phyloP scores from a whole-genome alignment of 1,284 basidiomycete genomes.

The Athelia sp. region DNA sequence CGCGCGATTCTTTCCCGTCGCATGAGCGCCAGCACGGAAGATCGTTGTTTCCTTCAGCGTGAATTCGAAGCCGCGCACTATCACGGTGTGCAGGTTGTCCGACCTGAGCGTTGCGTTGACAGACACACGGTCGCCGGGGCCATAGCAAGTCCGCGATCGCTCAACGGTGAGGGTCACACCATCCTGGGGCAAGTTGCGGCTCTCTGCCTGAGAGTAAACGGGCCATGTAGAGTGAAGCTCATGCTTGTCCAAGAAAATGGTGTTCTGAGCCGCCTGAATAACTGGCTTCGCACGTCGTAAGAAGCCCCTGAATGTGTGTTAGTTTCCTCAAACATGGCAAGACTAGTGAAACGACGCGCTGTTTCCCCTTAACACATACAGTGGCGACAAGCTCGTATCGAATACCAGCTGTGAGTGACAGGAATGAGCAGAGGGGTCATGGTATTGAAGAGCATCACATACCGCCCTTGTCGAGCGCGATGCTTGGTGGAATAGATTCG shows the following conservation, averaged over 20 bases:
- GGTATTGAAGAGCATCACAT: constrained; percentile 13
- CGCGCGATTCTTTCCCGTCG: constrained; percentile 47
- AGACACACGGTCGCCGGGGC: constrained; percentile 76
- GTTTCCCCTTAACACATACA: constrained; percentile 79
- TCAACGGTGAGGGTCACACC: constrained; percentile 73
- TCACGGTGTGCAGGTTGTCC: constrained; percentile 55
- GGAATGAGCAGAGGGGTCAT: constrained; percentile 7
- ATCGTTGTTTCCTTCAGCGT: constrained; percentile 70
- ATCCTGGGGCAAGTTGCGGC: constrained; percentile 58
- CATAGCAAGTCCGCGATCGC: constrained; percentile 71
- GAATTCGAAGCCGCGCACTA: constrained; percentile 78
- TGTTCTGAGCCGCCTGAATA: constrained; percentile 53
- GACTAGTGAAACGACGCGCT: constrained; percentile 34
- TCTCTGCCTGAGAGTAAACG: constrained; percentile 75
- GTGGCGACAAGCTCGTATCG: constrained; percentile 83
- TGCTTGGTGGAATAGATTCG: constrained; percentile 77
- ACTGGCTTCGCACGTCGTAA: constrained; percentile 67
- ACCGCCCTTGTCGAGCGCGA: constrained; percentile 71
- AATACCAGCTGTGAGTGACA: constrained; percentile 53
- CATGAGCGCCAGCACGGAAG: constrained; percentile 54
- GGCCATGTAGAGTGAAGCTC: constrained; percentile 89
- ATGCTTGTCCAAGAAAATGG: constrained; percentile 83
- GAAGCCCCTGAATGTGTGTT: constrained; percentile 49
- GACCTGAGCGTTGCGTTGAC: constrained; percentile 69
- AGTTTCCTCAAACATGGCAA: neutral